Percentiles rank a stretch among this genome's conserved stretches.
These are phyloP conservation scores for Chlorella vulgaris DNA, from an alignment of 139 green algal species.

Conservation along the genomic window DNA sequence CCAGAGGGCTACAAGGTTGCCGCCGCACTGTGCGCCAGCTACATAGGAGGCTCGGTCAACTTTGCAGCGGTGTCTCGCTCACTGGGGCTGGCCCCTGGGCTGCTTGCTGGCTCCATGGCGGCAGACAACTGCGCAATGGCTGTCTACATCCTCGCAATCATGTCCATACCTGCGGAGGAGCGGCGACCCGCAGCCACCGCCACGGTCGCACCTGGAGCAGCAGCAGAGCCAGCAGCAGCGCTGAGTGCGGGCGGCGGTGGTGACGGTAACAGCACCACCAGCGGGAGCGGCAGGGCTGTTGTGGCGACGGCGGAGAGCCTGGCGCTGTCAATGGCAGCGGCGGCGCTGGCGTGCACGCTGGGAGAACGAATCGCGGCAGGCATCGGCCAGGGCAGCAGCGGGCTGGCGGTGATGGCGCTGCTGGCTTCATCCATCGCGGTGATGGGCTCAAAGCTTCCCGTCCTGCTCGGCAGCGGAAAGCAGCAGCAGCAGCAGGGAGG, in stretches of 20 bases:
- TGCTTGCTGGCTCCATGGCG: constrained; percentile 68
- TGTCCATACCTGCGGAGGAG: constrained; percentile 44
- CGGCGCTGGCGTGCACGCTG: constrained; percentile 28
- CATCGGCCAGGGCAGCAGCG: constrained; percentile 1
- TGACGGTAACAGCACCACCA: no score
- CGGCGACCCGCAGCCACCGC: background rate
- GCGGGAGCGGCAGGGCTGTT: background rate
- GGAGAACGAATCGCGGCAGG: constrained; percentile 25
- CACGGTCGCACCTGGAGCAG: background rate
- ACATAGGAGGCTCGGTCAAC: constrained; percentile 82
- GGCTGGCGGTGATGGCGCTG: constrained; percentile 46
- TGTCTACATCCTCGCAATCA: constrained; percentile 63
- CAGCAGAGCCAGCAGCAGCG: background rate
- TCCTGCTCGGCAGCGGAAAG: background rate
- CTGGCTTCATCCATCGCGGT: constrained; percentile 36
- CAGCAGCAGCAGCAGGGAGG: constrained; percentile 1
- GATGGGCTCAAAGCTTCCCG: background rate
- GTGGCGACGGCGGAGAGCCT: constrained; percentile 42
- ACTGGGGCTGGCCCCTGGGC: constrained; percentile 35
- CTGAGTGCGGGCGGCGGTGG: no score
- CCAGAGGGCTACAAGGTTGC: constrained; percentile 59
- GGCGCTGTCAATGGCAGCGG: constrained; percentile 44
- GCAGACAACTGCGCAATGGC: constrained; percentile 85
- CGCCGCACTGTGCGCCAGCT: constrained; percentile 73
- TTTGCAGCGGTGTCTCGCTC: constrained; percentile 75